phyloP scores from a whole-genome alignment of 2,329 filamentous ascomycete genomes.

The Pseudogymnoascus sp. region DNA sequence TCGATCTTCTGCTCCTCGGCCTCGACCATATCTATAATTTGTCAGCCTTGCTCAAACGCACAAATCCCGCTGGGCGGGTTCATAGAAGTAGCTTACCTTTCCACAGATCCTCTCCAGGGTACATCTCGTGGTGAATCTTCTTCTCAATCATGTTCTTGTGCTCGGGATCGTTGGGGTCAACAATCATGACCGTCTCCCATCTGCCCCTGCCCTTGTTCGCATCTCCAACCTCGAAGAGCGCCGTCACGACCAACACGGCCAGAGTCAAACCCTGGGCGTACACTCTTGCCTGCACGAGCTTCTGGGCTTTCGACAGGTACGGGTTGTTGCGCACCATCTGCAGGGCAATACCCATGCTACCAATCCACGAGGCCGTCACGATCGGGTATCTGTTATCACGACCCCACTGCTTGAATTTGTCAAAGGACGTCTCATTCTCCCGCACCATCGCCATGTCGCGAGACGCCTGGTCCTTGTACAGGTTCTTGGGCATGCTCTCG shows the following conservation, averaged over 20 bases:
- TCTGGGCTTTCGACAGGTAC: slow-evolving; percentile 57
- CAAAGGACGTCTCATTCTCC: slow-evolving; percentile 30
- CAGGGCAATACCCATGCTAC: slow-evolving; percentile 56
- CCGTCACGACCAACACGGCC: slow-evolving; percentile 58
- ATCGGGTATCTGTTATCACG: slow-evolving; percentile 62
- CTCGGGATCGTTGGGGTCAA: slow-evolving; percentile 74
- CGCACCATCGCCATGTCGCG: slow-evolving; percentile 48
- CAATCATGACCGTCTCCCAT: slow-evolving; percentile 77
- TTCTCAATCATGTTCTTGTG: slow-evolving; percentile 82
- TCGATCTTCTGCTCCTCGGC: slow-evolving; percentile 62
- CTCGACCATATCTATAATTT: slow-evolving; percentile 64
- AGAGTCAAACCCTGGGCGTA: slow-evolving; percentile 68
- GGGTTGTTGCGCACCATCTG: slow-evolving; percentile 56
- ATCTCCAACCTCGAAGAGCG: slow-evolving; percentile 66
- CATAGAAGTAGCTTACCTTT: slow-evolving; percentile 51
- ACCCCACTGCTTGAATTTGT: slow-evolving; percentile 61
- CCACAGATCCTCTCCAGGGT: slow-evolving; percentile 89
- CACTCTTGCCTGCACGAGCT: slow-evolving; percentile 68
- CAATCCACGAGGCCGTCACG: slow-evolving; percentile 60
- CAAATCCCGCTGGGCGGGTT: neutral
- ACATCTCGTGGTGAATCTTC: slow-evolving; percentile 78
- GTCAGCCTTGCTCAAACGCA: slow-evolving; percentile 16
- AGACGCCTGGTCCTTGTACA: slow-evolving; percentile 58
- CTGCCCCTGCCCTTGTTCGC: slow-evolving; percentile 66
- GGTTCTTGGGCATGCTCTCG: slow-evolving; percentile 57